Evolutionary conservation across 306 rosid genomes (phyloP), one percentile per base, ranked within the genome.

Genomic region (Quercus engelmannii): DNA sequence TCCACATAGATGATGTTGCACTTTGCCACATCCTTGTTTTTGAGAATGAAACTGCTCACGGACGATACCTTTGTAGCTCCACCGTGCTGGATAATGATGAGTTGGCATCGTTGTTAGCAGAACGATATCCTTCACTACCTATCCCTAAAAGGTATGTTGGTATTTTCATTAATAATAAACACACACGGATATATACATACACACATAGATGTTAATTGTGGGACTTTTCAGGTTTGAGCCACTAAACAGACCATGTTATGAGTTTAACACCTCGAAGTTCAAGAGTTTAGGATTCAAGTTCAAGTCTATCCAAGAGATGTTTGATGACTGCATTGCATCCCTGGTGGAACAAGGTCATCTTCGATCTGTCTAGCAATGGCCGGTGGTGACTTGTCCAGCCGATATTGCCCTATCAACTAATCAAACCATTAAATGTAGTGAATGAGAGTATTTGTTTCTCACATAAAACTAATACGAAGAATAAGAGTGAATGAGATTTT

Each of bases 1-100:
- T 90, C 72, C 92, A 90, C 74, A 89, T 94, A 2, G 96, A 95
- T 69, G 99, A 95, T 85, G 98, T 84, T 70, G 95, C 94, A 1
- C 87, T 81, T 30, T 81, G 85, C 28, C 97, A 89, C 76, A 90
- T 95, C 63, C 88, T 90, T 55, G 85, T 90, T 75, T 95, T 80
- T 33, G 93, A 95, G 82, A 30, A 84, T 5, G 72, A 85, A 77
- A 69, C 69, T 1, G 88, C 93, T 51, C 67, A 65, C n/a, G 98
- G 99, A 2, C 74, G 98, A 78, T 91, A 87, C 77, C 71, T 95
- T 74, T 90, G 98, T 67, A 87, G 81, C 90, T 92, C 98, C 55
- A 64, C 75, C 1, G 88, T 89, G 21, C 46, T 92, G 65, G 82
- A 89, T 28, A 85, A 73, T 81, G 17, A 81, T 52, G 88, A 90